Base-by-base conservation (phyloP, 1,284 basidiomycete species). In the Cutaneotrichosporon dermatis region DNA sequence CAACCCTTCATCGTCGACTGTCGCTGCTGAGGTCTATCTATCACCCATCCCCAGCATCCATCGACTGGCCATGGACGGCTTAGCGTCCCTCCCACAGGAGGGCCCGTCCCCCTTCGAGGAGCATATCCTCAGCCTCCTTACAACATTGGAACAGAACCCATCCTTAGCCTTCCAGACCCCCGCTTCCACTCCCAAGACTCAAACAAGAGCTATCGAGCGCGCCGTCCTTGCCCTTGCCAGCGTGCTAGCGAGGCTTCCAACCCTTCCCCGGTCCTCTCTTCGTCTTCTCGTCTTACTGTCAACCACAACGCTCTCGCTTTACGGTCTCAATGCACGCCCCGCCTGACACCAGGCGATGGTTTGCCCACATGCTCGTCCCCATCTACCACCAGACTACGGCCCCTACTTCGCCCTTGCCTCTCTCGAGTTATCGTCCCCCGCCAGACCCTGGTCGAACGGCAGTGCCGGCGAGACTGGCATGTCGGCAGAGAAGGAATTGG, bases 401-500 rank as follows among this genome's bases (percentile, higher is more conserved):
- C 42, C 58, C 63, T 35, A 56, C 60, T 13, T 50, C 51, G 10
- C 54, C 60, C 52, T 54, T 60, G 55, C 59, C 15, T 58, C 54
- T 43, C 51, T 65, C 52, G 57, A 63, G 55, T 46, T 71, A 66
- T n/a, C 69, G 57, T 61, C 60, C 35, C 65, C 62, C 42, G 64
- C 66, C 45, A 70, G 67, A 64, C 56, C 60, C 25, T 71, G 69
- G 68, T 51, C 59, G 41, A 61, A 62, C 42, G 55, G 60, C 12
- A 51, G 61, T 15, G 63, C 60, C 33, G 66, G 66, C 33, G 73
- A 73, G 42, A 69, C 62, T 42, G 75, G 72, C 48, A 75, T 79
- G 73, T 69, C 69, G 16, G 76, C 77, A 4, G 77, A 79, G 61
- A 77, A 92, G 77, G 90, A 93, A 76, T 82, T 92, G 54, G 83